A percentile compares a stretch with the other conserved stretches of the same genome.
These are phyloP conservation scores for Flaveria robusta DNA, from an alignment of 129 eudicot species.

Conservation along the genomic window DNA sequence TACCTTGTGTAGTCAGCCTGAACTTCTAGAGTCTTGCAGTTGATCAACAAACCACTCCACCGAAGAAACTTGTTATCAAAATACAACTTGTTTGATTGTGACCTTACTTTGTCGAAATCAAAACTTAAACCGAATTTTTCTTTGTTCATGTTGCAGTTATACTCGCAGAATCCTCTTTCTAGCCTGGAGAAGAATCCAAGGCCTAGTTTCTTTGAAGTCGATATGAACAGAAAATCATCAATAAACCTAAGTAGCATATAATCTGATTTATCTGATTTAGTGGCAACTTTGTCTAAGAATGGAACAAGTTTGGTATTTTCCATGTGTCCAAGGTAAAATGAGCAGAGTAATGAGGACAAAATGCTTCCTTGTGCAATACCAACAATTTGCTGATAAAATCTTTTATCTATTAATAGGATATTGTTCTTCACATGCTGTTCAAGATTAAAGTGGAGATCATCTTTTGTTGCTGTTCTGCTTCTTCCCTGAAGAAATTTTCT, in stretches of 20 bases:
- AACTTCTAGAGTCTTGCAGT: conserved; percentile 78
- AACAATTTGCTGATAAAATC: conserved; percentile 69
- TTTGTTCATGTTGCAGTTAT: conserved; percentile 79
- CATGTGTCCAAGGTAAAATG: conserved; percentile 78
- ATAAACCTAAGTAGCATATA: conserved; percentile 60
- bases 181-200: conserved; percentile 62
- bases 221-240: conserved; percentile 77
- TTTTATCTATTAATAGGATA: conserved; percentile 49
- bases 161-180: conserved; percentile 67
- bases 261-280: conserved; percentile 19
- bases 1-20: conserved; percentile 98
- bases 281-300: conserved; percentile 44
- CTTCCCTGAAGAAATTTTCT: conserved; percentile 44
- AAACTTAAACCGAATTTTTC: conserved; percentile 73
- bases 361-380: conserved; percentile 98
- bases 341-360: conserved; percentile 79
- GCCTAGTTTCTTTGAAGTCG: conserved; percentile 80
- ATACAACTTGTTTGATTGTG: conserved; percentile 43
- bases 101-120: conserved; percentile 22
- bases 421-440: conserved; percentile 69
- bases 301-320: conserved; percentile 64
- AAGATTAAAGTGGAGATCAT: conserved; percentile 43
- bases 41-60: conserved; percentile 93
- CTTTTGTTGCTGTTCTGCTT: conserved; percentile 50
- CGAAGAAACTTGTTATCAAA: conserved; percentile 61